Evolutionary conservation across 2,329 filamentous ascomycete genomes (phyloP), one percentile per base, ranked within the genome.

Genomic region (Claviceps capensis): DNA sequence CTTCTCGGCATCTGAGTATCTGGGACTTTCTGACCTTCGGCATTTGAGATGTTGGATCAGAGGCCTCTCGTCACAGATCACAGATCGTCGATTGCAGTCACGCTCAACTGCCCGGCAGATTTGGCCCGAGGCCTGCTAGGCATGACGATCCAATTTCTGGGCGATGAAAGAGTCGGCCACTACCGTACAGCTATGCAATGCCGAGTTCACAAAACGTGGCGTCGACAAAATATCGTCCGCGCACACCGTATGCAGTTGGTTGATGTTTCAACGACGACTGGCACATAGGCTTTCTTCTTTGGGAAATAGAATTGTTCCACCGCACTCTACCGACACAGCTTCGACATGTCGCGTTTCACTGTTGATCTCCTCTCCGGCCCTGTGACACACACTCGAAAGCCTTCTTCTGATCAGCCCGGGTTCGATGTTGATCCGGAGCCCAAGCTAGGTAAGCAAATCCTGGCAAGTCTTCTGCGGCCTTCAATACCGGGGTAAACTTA

Each of bases 301-400:
- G 11, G 8, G 47, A 36, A 47, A 40, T 22, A 45, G 5, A 58
- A 9, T 55, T 63, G 0, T 56, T 51, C 26, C 55, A 53, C 47
- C 43, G 54, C 14, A 37, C 36, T 14, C 5, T 43, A 7, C 37
- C 47, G 17, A 17, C 36, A 14, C 47, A 19, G n/a, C n/a, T 5
- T 42, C 47, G 5, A 17, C 13, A 30, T 38, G 17, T 17, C 5
- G 13, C 14, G 14, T 3, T 34, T 26, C 41, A 30, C 37, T 22
- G 11, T 23, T 38, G 14, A 44, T 48, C 26, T 19, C 19, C 11
- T 48, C 26, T 19, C 19, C 11, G 40, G 34, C 8, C 43, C 23
- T 13, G 43, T 34, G 14, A 43, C 43, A 4, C 41, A 4, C 16
- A 9, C 4, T 19, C 17, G 22, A 49, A 2, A 17, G 46, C 6